Base-by-base conservation (phyloP, 139 green algal genomes). In the Chlorella sp. region DNA sequence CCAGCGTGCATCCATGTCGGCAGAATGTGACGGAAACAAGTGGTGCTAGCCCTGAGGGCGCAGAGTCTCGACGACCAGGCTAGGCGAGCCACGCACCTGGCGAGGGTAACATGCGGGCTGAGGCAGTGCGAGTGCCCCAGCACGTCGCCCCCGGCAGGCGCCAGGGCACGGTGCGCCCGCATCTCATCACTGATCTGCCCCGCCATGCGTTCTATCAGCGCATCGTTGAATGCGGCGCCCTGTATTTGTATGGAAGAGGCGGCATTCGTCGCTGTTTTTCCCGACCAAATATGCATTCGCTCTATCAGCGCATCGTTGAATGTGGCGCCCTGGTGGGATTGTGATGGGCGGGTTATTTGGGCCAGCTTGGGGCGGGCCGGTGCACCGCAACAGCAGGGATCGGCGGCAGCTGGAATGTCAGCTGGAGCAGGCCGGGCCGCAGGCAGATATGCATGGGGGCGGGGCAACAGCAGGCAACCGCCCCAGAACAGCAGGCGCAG, bases 251-350 rank as follows among this genome's bases (percentile, higher is more conserved):
- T 19, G 40, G 69, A 40, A 40, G 16, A 36, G 40, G 36, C 30
- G 32, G 32, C 32, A 72, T n/a, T n/a, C n/a, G n/a, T n/a, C n/a
- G n/a, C n/a, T n/a, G n/a, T n/a, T n/a, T n/a, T n/a, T n/a, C n/a
- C n/a, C n/a, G n/a, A n/a, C n/a, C n/a, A n/a, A n/a, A n/a, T n/a
- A n/a, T n/a, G n/a, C 72, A 78, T 78, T 43, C 72, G 72, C 72
- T 56, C 26, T 5, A 78, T 41, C 9, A 78, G 72, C 43, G 72
- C 72, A 41, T 78, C 72, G 17, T 78, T 32, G 30, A 78, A 78
- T 32, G 72, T 56, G 0, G 72, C 72, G 24, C 43, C 72, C 72
- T 60, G 69, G n/a, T n/a, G n/a, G n/a, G n/a, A n/a, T n/a, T n/a
- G n/a, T n/a, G n/a, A n/a, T n/a, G n/a, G n/a, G n/a, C n/a, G n/a